phyloP scores from a whole-genome alignment of 179 eudicot species.

The Gypsophila paniculata region DNA sequence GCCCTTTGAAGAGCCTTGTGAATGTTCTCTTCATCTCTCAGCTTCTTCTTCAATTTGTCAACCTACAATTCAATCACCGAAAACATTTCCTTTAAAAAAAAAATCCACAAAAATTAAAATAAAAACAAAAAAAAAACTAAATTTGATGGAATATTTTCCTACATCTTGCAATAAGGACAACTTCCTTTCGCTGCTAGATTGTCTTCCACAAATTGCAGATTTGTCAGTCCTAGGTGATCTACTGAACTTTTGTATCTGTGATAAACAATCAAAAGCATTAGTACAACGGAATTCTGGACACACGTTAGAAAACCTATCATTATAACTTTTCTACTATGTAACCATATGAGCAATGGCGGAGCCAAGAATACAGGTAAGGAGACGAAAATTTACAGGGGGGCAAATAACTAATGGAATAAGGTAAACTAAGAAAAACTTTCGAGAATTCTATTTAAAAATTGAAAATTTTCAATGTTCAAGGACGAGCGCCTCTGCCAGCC shows the following conservation, averaged over 20 bases:
- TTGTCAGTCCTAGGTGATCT: constrained; percentile 26
- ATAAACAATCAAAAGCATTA: neutral
- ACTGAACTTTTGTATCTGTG: constrained; percentile 29
- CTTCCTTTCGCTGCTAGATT: constrained; percentile 52
- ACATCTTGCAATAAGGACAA: constrained; percentile 78
- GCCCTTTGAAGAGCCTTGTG: constrained; percentile 85
- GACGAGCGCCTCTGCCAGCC: too few relatives aligned
- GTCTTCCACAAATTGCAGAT: constrained; percentile 26
- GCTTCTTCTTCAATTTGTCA: constrained; percentile 75
- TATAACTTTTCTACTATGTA: too few relatives aligned
- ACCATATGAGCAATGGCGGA: too few relatives aligned
- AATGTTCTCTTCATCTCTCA: constrained; percentile 79
- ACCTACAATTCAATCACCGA: constrained; percentile 47
- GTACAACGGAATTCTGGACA: too few relatives aligned
- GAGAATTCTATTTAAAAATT: too few relatives aligned
- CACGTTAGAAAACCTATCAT: too few relatives aligned
- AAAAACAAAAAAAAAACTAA: neutral
- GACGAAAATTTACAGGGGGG: too few relatives aligned
- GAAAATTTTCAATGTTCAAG: too few relatives aligned
- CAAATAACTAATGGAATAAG: too few relatives aligned
- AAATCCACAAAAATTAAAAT: constrained; percentile 48
- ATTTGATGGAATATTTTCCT: constrained; percentile 7
- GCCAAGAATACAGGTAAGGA: too few relatives aligned
- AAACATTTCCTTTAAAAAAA: constrained; percentile 67
- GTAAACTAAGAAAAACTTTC: too few relatives aligned